These are phyloP conservation scores for Echites panduratus DNA, from an alignment of 257 asterid genomes.

Conservation along the genomic window DNA sequence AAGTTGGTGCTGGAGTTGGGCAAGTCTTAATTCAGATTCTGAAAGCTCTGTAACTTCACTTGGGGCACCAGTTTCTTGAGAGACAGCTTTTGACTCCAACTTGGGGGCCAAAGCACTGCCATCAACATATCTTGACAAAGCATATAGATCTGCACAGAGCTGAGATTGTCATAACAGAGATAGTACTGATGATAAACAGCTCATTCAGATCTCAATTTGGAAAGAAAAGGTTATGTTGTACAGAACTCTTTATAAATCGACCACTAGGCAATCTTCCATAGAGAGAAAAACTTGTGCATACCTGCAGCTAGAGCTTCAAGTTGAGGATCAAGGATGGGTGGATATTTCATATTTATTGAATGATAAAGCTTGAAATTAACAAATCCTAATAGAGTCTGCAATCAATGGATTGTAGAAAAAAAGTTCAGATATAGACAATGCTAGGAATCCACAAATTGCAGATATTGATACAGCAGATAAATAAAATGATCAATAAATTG, in stretches of 20 bases:
- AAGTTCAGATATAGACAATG: not conserved
- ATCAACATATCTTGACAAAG: conserved; percentile 76
- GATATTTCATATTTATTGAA: conserved; percentile 70
- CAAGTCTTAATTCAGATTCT: conserved; percentile 81
- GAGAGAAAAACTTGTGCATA: conserved; percentile 11
- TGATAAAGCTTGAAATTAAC: conserved; percentile 68
- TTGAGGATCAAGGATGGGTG: conserved; percentile 86
- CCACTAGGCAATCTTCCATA: not conserved
- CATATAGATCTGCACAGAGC: conserved; percentile 79
- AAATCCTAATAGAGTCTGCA: conserved; percentile 83
- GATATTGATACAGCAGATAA: not conserved
- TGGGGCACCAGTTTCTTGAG: conserved; percentile 33
- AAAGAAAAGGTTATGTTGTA: not conserved
- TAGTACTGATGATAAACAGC: not conserved
- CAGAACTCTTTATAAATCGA: not conserved
- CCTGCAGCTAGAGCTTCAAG: conserved; percentile 93
- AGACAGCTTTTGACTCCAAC: conserved; percentile 29
- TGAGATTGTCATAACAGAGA: conserved; percentile 10
- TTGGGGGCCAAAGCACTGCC: conserved; percentile 45
- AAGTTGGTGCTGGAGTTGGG: conserved; percentile 89
- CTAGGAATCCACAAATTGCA: conserved; percentile 1
- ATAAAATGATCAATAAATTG: not conserved
- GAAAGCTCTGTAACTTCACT: conserved; percentile 31
- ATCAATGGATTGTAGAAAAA: not conserved
- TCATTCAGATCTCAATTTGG: not conserved